Percentiles rank a stretch among this genome's conserved stretches.
These are phyloP conservation scores for Monosporascus sp. DNA, from an alignment of 2,329 filamentous ascomycete genomes.

Conservation along the genomic window DNA sequence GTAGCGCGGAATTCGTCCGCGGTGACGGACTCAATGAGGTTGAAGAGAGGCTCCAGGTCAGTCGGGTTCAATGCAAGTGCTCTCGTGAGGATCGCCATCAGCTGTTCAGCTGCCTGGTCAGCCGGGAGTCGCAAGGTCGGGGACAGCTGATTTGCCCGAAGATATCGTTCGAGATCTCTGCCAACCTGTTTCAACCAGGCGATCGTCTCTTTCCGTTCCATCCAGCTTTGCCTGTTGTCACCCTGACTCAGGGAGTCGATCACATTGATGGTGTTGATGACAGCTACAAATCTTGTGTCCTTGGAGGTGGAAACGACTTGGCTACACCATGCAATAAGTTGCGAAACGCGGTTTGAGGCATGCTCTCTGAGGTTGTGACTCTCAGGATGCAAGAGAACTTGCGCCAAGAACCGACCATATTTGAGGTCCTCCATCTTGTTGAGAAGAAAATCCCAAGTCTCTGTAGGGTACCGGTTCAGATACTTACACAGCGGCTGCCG, in stretches of 20 bases:
- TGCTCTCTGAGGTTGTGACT: slow-evolving; percentile 71
- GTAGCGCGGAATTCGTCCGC: slow-evolving; percentile 75
- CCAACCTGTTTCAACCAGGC: slow-evolving; percentile 62
- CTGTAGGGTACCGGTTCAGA: slow-evolving; percentile 85
- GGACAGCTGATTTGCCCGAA: slow-evolving; percentile 66
- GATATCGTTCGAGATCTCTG: slow-evolving; percentile 71
- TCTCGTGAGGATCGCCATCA: slow-evolving; percentile 79
- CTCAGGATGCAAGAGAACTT: slow-evolving; percentile 71
- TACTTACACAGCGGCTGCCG: slow-evolving; percentile 86
- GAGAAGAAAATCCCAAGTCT: slow-evolving; percentile 79
- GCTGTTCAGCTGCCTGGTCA: slow-evolving; percentile 82
- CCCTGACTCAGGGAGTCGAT: slow-evolving; percentile 73
- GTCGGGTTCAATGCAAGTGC: slow-evolving; percentile 70
- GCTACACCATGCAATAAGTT: slow-evolving; percentile 63
- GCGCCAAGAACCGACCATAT: slow-evolving; percentile 86
- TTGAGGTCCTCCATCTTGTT: slow-evolving; percentile 75
- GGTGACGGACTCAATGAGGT: slow-evolving; percentile 78
- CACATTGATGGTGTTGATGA: slow-evolving; percentile 84
- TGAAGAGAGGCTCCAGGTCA: slow-evolving; percentile 80
- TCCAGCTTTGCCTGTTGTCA: slow-evolving; percentile 62
- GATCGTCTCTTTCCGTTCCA: slow-evolving; percentile 60
- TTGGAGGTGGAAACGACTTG: slow-evolving; percentile 60
- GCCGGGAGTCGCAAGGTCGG: slow-evolving; percentile 73
- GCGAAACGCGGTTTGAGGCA: slow-evolving; percentile 68
- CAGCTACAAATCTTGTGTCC: slow-evolving; percentile 63